Conservation (phyloP, 2,329 filamentous ascomycete genomes). For the Diaporthe nobilis region DNA sequence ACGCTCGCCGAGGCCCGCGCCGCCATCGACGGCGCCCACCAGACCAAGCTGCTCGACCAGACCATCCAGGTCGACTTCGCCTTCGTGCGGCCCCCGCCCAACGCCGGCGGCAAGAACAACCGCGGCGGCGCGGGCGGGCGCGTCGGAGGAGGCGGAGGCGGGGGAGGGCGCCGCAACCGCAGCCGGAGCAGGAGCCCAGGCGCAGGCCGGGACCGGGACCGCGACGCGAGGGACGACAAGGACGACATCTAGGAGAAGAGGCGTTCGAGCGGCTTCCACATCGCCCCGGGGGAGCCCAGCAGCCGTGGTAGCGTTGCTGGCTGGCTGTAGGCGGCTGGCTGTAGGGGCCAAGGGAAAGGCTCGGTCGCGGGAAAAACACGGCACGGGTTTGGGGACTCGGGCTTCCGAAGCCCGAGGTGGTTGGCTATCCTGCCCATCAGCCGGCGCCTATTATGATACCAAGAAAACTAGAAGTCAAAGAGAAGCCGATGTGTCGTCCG, state of each 20-base stretch:
- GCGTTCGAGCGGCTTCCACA: background rate
- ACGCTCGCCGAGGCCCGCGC: slow-evolving; percentile 84
- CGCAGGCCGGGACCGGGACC: slow-evolving; percentile 45
- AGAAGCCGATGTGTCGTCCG: slow-evolving; percentile 40
- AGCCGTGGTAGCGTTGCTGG: slow-evolving; percentile 3
- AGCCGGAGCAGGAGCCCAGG: slow-evolving; percentile 64
- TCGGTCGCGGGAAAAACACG: background rate
- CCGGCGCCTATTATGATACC: background rate
- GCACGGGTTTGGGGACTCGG: background rate
- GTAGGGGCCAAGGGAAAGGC: background rate
- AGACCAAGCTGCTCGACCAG: slow-evolving; percentile 84
- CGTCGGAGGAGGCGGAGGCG: slow-evolving; percentile 57
- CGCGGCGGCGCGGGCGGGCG: slow-evolving; percentile 54
- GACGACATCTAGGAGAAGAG: slow-evolving; percentile 24
- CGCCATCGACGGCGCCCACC: slow-evolving; percentile 85
- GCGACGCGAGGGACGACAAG: slow-evolving; percentile 34
- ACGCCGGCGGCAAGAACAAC: slow-evolving; percentile 58
- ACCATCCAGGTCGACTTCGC: slow-evolving; percentile 87
- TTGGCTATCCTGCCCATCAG: background rate
- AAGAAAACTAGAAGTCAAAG: background rate
- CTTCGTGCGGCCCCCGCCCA: slow-evolving; percentile 84
- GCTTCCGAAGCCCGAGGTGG: background rate
- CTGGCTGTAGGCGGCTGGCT: slow-evolving; percentile 17
- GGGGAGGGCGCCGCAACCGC: slow-evolving; percentile 59
- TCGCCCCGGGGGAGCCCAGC: background rate